Base-by-base conservation (phyloP, 805 yeast genomes). In the Nakazawaea anatomiae region DNA sequence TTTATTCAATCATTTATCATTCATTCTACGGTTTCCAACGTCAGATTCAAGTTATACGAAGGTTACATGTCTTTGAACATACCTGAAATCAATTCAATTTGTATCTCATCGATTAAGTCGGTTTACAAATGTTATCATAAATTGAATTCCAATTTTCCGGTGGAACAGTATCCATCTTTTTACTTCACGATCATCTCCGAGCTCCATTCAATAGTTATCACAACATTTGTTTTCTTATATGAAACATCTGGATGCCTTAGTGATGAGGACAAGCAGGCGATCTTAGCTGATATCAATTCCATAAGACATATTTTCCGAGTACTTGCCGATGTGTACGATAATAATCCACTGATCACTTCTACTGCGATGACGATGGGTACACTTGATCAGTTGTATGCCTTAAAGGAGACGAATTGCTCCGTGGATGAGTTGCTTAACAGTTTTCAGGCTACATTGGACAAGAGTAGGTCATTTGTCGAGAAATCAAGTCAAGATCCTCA, bases 11-110 rank as follows among this genome's bases (percentile, higher is more conserved):
- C 39, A 2, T 42, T 47, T 5, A 11, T 42, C 18, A 35, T 47
- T 27, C 46, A 47, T 28, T n/a, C 39, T 28, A 47, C 42, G 4
- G 35, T 47, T 11, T 47, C 38, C 36, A 25, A 4, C 35, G 28
- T 8, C 12, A 12, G 51, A 5, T 47, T 47, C 38, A 47, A 42
- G 14, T 28, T 47, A n/a, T 47, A 35, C 29, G 44, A 47, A 29
- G 42, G 38, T n/a, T 47, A 42, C n/a, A 18, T 47, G 5, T 10
- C 46, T 5, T 41, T 40, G 45, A 32, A 41, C 11, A 25, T 47
- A 6, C 40, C 50, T 4, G 14, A 6, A 5, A 5, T 47, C 32
- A 40, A 40, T 34, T 40, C 38, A 9, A 36, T 47, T 1, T 47
- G 51, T 35, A 34, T 27, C 18, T 35, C 46, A 27, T 5, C 14